phyloP scores from a whole-genome alignment of 352 stramenopile species.

The Phytopythium helicoides region DNA sequence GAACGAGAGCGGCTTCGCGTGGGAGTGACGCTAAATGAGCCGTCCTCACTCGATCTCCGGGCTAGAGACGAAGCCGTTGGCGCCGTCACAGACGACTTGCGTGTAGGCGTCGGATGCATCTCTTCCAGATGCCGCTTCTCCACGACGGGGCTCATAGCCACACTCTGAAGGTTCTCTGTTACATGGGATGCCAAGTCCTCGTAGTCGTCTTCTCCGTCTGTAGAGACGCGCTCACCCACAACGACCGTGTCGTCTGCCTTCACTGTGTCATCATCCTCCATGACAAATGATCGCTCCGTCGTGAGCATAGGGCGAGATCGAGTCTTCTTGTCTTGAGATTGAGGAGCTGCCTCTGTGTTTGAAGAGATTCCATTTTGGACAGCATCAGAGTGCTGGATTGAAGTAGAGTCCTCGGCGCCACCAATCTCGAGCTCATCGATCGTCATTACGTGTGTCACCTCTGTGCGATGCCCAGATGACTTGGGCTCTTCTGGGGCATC shows the following conservation, averaged over 20 bases:
- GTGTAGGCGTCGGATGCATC: background rate
- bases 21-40: background rate
- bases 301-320: constrained; percentile 48
- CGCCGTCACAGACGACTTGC: constrained; percentile 3
- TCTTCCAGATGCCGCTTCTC: background rate
- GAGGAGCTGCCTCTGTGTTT: background rate
- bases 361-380: background rate
- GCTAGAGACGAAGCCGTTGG: constrained; percentile 10
- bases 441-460: no score
- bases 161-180: background rate
- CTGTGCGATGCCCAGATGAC: no score
- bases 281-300: constrained; percentile 66
- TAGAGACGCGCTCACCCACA: constrained; percentile 52
- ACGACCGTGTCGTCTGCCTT: constrained; percentile 64
- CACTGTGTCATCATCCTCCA: constrained; percentile 55
- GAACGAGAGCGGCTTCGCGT: background rate
- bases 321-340: background rate
- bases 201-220: constrained; percentile 54
- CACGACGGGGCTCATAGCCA: constrained; percentile 1
- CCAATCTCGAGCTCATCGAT: no score
- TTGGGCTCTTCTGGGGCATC: no score
- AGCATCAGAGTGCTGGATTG: background rate
- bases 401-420: no score
- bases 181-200: constrained; percentile 6
- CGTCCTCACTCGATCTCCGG: background rate